Percentiles rank a stretch among this genome's conserved stretches.
phyloP scores from a whole-genome alignment of 768 basidiomycete species.

The Tylopilus sp. region DNA sequence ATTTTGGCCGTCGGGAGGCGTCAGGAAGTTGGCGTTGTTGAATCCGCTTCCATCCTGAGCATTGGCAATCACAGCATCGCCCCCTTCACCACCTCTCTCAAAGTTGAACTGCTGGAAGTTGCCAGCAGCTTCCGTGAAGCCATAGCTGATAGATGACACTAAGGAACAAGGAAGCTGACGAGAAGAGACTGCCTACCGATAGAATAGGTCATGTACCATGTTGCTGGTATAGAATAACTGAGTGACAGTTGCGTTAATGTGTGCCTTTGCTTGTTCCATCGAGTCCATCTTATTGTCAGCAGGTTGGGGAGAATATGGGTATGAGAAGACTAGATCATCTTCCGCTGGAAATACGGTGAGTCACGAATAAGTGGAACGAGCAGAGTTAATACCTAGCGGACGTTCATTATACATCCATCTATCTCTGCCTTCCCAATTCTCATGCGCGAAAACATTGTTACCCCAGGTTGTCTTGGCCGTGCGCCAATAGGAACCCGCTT shows the following conservation, averaged over 20 bases:
- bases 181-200: slow-evolving; percentile 45
- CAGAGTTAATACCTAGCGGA: slow-evolving; percentile 46
- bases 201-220: slow-evolving; percentile 78
- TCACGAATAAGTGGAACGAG: background rate
- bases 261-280: slow-evolving; percentile 68
- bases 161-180: background rate
- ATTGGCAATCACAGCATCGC: slow-evolving; percentile 90
- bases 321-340: slow-evolving; percentile 52
- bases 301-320: slow-evolving; percentile 64
- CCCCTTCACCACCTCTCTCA: slow-evolving; percentile 80
- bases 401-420: slow-evolving; percentile 71
- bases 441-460: slow-evolving; percentile 92
- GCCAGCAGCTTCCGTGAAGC: slow-evolving; percentile 86
- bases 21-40: slow-evolving; percentile 93
- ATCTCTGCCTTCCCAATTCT: slow-evolving; percentile 82
- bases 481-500: slow-evolving; percentile 38
- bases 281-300: slow-evolving; percentile 51
- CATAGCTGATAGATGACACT: slow-evolving; percentile 51
- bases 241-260: slow-evolving; percentile 82
- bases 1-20: slow-evolving; percentile 78
- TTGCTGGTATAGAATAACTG: slow-evolving; percentile 90
- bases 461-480: slow-evolving; percentile 84
- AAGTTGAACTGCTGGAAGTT: slow-evolving; percentile 99
- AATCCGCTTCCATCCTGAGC: slow-evolving; percentile 94
- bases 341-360: slow-evolving; percentile 8